Evolutionary conservation across 2,329 filamentous ascomycete genomes (phyloP), one percentile per base, ranked within the genome.

Genomic region (Botryotinia narcissicola): DNA sequence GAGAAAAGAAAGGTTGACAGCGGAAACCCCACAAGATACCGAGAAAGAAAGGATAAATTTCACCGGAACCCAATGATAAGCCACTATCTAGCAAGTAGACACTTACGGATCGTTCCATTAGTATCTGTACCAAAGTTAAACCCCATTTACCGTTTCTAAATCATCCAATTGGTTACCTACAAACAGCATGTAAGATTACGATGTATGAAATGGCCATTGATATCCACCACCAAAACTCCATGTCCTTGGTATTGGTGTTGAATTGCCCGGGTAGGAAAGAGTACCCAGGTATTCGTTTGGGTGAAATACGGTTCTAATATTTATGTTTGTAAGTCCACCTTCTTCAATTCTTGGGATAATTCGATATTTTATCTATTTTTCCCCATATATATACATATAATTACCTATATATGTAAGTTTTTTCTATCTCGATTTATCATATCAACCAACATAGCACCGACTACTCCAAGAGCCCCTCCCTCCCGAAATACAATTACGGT

Each of bases 231-330:
- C 10, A 18, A 25, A 37, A 67, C 32, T 37, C 63, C 63, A 67
- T 9, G 63, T 67, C 63, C 63, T 35, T 35, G 35, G 35, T 35
- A 35, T 66, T 67, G 63, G 63, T n/a, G 32, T 32, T 67, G 63
- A 44, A 51, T 67, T n/a, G 2, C 4, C 46, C 1, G 22, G 46
- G 46, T 48, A 25, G 22, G 8, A 10, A 40, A 10, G 37, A 40
- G 37, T 40, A 35, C 5, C 35, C 5, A 40, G 37, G 18, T 37
- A 37, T 51, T 25, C 32, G 4, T n/a, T 25, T 51, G 22, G 32
- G 44, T 51, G n/a, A 29, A 51, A 67, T 67, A 22, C 32, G 48
- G 63, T 32, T 51, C 35, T 46, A 25, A 12, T 25, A 25, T n/a
- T 12, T 51, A 51, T 51, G 10, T 10, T 10, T 12, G 46, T 20